phyloP scores from a whole-genome alignment of 805 yeast species.

The Pichia membranifaciens region DNA sequence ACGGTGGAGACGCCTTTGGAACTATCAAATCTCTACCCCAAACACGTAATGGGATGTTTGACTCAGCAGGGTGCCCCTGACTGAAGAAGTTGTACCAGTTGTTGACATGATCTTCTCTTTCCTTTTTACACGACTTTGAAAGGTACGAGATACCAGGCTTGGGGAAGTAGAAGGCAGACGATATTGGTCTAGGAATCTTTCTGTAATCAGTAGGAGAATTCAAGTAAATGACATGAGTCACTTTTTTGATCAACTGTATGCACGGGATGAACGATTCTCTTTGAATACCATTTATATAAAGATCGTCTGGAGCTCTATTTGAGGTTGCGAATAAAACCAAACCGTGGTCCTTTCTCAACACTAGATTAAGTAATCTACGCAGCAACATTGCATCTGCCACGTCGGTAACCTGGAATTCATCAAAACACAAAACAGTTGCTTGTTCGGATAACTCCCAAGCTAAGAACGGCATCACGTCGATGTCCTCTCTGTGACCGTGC shows the following conservation, averaged over 20 bases:
- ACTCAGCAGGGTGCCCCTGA: constrained; percentile 44
- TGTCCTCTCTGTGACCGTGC: constrained; percentile 58
- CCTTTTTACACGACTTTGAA: constrained; percentile 43
- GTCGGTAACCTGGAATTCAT: constrained; percentile 96
- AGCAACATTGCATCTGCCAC: constrained; percentile 98
- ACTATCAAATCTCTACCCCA: constrained; percentile 86
- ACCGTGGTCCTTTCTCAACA: constrained; percentile 73
- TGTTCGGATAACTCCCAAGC: constrained; percentile 78
- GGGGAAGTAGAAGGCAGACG: constrained; percentile 74
- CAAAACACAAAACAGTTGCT: constrained; percentile 82
- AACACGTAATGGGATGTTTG: constrained; percentile 42
- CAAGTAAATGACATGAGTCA: constrained; percentile 70
- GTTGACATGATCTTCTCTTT: constrained; percentile 56
- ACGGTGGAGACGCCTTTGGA: constrained; percentile 69
- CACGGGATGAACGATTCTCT: constrained; percentile 90
- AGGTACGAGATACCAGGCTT: constrained; percentile 51
- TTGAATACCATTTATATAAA: constrained; percentile 91
- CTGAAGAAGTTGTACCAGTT: constrained; percentile 79
- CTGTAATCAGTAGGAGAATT: constrained; percentile 94
- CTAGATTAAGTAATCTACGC: constrained; percentile 61
- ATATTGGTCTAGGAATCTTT: constrained; percentile 75
- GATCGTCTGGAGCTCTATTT: constrained; percentile 89
- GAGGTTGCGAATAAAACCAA: constrained; percentile 89
- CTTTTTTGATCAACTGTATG: constrained; percentile 67
- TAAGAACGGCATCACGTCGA: constrained; percentile 76